These are phyloP conservation scores for Gonapodya prolifera DNA, from an alignment of 192 early-diverging fungal species.

Conservation along the genomic window DNA sequence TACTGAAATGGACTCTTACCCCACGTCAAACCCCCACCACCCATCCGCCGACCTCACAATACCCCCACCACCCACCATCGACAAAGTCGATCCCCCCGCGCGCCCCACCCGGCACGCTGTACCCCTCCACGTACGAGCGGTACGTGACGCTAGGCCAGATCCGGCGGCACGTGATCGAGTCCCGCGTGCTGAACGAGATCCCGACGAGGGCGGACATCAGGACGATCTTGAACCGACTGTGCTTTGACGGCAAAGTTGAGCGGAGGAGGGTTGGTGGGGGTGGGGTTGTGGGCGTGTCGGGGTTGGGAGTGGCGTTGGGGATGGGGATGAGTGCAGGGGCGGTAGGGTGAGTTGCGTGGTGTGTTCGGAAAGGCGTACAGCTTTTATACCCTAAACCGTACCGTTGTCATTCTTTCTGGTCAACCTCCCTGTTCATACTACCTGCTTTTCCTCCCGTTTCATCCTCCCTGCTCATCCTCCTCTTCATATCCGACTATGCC, in stretches of 20 bases:
- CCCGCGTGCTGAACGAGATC: constrained; percentile 55
- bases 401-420: too few relatives aligned
- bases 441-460: not conserved
- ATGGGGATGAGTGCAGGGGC: constrained; percentile 9
- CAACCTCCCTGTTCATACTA: too few relatives aligned
- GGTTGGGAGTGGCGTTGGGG: constrained; percentile 5
- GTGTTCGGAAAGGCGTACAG: too few relatives aligned
- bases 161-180: constrained; percentile 55
- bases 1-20: not conserved
- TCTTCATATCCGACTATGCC: too few relatives aligned
- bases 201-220: constrained; percentile 62
- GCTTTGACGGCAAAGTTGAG: constrained; percentile 77
- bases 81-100: not conserved
- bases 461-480: too few relatives aligned
- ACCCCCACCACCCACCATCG: not conserved
- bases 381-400: too few relatives aligned
- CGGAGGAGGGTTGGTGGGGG: constrained; percentile 22
- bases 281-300: constrained; percentile 17
- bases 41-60: not conserved
- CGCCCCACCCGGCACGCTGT: constrained; percentile 38
- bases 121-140: constrained; percentile 41
- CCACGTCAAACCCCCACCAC: not conserved
- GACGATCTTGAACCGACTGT: constrained; percentile 64
- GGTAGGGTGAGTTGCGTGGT: not conserved
- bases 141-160: constrained; percentile 64